Percentiles rank a stretch among this genome's conserved stretches.
Evolutionary conservation across 106 monocot genomes (phyloP).

Genomic region (Dendrobium officinale): DNA sequence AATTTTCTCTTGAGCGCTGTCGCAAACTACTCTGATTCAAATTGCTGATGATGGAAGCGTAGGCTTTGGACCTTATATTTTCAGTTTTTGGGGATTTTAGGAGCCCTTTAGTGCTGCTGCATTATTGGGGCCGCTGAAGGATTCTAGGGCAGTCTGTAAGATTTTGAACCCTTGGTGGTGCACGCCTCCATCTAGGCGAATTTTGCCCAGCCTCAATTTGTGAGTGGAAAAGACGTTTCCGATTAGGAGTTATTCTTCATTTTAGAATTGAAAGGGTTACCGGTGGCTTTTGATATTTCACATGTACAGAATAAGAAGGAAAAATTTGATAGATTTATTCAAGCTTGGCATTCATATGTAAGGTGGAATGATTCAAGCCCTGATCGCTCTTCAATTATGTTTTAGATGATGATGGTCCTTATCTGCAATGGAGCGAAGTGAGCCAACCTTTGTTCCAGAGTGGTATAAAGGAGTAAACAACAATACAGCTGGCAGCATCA

Average conservation of each 20-base stretch:
- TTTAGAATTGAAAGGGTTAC: not conserved
- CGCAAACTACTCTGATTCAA: not conserved
- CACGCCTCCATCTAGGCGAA: not conserved
- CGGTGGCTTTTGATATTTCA: slow-evolving; percentile 4
- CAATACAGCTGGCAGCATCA: not conserved
- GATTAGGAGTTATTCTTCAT: slow-evolving; percentile 1
- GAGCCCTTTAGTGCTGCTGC: not conserved
- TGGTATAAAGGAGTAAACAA: slow-evolving; percentile 28
- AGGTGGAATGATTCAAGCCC: not conserved
- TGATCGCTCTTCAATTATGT: not conserved
- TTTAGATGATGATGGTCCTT: slow-evolving; percentile 9
- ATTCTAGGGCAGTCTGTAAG: not conserved
- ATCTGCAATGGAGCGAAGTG: slow-evolving; percentile 26
- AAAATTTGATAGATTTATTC: not conserved
- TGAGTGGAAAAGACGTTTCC: not conserved
- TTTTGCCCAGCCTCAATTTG: not conserved
- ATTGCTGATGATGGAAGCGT: not conserved
- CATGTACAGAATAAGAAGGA: not conserved
- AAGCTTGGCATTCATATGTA: not conserved
- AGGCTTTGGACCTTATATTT: not conserved
- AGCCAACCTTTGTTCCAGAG: slow-evolving; percentile 28
- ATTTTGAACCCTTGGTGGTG: not conserved
- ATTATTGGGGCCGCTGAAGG: not conserved
- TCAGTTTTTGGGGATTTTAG: not conserved
- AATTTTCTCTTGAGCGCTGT: too few relatives aligned